Evolutionary conservation across 1,284 basidiomycete species (phyloP), one percentile per base, ranked within the genome.

Genomic region (Rhodotorula glutinis): DNA sequence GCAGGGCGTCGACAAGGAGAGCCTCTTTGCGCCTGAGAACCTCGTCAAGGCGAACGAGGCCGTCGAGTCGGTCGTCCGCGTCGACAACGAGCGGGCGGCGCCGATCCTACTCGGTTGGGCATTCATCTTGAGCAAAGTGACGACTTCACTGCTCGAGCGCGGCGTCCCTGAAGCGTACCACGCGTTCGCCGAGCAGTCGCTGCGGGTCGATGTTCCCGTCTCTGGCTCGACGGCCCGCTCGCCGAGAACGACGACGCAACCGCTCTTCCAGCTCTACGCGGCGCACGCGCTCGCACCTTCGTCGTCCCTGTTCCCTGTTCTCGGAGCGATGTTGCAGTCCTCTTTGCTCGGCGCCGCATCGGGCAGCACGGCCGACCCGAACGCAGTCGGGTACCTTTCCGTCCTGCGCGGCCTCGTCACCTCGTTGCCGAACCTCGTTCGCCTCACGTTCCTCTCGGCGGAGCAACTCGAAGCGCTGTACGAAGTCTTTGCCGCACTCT

Each of bases 51-150:
- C 90, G 67, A 88, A 91, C 75, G 82, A 86, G 52, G 79, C 88
- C 23, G 84, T 93, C 56, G 73, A 77, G 53, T 63, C 64, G 38
- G 82, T 83, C 7, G 80, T 76, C 16, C 81, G 16, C 77, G 86
- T 71, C 76, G 82, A 25, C 29, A 82, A 85, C 66, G 84, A 84
- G 65, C 85, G 87, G 68, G 86, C 85, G 72, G 83, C 85, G 0
- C 87, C 87, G 73, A 83, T 86, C 16, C 87, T 88, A 70, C 82
- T 92, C 17, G 87, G 85, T 0, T 92, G 90, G 90, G 82, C 90
- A 0, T 88, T 87, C 75, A 84, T 91, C 1, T 83, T 92, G 4
- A 75, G 74, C 29, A 73, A 76, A 30, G 67, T 79, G 17, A 79
- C 78, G 25, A 67, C 74, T 25, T 76, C 75, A 0, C 70, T 79